phyloP scores from a whole-genome alignment of 805 yeast genomes.

The Maudiozyma barnettii region DNA sequence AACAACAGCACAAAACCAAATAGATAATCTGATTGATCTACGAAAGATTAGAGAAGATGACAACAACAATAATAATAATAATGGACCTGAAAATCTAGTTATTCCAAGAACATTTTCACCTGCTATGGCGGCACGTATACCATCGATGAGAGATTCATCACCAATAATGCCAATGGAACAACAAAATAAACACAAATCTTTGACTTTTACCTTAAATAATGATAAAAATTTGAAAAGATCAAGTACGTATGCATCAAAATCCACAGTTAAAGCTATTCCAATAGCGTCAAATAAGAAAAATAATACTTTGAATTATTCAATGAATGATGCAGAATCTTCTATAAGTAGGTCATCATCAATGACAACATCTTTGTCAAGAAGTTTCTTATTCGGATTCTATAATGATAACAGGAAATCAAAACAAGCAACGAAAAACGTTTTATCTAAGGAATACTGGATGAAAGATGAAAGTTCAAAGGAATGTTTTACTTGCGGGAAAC shows the following conservation, averaged over 20 bases:
- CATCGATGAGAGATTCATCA: not conserved
- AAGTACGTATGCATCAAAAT: slow-evolving; percentile 27
- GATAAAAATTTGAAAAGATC: slow-evolving; percentile 25
- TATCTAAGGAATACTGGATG: slow-evolving; percentile 81
- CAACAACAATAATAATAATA: not conserved
- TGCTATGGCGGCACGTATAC: not conserved
- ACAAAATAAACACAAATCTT: slow-evolving; percentile 3
- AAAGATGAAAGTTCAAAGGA: slow-evolving; percentile 86
- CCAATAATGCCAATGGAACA: not conserved
- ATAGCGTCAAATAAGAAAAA: slow-evolving; percentile 16
- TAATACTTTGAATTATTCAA: slow-evolving; percentile 16
- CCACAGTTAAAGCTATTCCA: slow-evolving; percentile 28
- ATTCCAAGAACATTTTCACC: not conserved
- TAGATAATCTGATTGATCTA: not conserved
- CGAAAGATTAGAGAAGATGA: not conserved
- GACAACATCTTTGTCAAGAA: slow-evolving; percentile 35
- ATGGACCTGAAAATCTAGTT: too few relatives aligned
- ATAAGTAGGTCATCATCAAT: slow-evolving; percentile 33
- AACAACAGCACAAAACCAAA: not conserved
- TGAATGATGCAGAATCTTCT: slow-evolving; percentile 29
- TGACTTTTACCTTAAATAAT: slow-evolving; percentile 18
- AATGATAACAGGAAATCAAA: slow-evolving; percentile 19
- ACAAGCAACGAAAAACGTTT: slow-evolving; percentile 16
- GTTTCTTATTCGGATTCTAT: slow-evolving; percentile 35
- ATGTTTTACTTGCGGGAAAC: slow-evolving; percentile 73